phyloP scores from a whole-genome alignment of 2,329 filamentous ascomycete species.

The Pseudonectria foliicola region DNA sequence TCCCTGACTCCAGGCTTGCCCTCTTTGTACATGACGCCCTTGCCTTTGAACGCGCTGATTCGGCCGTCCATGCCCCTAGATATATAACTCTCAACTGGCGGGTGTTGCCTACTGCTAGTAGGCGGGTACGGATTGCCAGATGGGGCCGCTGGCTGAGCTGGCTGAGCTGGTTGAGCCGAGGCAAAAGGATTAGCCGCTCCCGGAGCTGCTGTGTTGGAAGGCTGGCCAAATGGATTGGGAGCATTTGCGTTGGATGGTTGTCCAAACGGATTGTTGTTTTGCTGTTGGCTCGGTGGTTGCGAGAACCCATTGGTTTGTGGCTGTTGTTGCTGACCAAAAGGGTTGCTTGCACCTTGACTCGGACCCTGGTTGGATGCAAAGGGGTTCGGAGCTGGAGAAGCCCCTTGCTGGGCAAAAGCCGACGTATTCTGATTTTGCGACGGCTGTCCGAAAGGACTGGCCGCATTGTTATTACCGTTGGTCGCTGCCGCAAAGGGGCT shows the following conservation, averaged over 20 bases:
- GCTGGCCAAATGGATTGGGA: conserved; percentile 22
- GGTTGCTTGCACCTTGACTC: conserved; percentile 14
- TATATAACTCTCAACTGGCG: conserved; percentile 36
- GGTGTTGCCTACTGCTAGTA: conserved; percentile 37
- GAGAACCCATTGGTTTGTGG: conserved; percentile 16
- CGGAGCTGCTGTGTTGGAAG: conserved; percentile 11
- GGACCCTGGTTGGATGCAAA: conserved; percentile 19
- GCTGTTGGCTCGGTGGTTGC: conserved; percentile 16
- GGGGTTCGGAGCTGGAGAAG: conserved; percentile 18
- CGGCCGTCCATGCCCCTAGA: conserved; percentile 34
- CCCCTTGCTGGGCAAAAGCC: conserved; percentile 16
- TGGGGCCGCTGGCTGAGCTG: conserved; percentile 5
- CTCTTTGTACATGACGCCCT: conserved; percentile 51
- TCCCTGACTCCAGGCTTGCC: conserved; percentile 41
- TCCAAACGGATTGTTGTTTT: conserved; percentile 17
- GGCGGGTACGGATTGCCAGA: conserved; percentile 36
- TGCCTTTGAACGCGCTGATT: conserved; percentile 56
- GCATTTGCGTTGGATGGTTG: conserved; percentile 16
- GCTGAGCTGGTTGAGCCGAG: conserved; percentile 5
- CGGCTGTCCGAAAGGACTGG: conserved; percentile 22
- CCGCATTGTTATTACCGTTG: conserved; percentile 9
- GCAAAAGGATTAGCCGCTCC: conserved; percentile 20
- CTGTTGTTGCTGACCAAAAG: conserved; percentile 21
- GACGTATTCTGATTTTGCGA: conserved; percentile 8
- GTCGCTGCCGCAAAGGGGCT: conserved; percentile 15